Percentiles rank a stretch among this genome's conserved stretches.
These are phyloP conservation scores for Podaxis sp. DNA, from an alignment of 768 basidiomycete genomes.

Conservation along the genomic window DNA sequence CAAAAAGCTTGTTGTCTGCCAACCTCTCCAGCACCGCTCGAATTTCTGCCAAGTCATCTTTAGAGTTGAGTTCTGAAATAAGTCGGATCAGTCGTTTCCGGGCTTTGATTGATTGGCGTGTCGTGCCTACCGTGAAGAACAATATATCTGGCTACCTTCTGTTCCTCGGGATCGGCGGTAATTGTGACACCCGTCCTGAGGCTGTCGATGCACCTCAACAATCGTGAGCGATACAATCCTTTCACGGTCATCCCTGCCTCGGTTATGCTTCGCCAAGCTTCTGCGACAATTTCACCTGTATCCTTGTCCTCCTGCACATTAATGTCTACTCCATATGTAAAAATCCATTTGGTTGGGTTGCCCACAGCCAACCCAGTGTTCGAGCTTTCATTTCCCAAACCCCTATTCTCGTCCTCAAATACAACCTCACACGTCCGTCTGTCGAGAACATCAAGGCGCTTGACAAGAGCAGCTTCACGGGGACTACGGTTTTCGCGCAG, in stretches of 20 bases:
- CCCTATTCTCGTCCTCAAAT: constrained; percentile 1
- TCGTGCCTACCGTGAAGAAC: constrained; percentile 39
- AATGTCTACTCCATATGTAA: constrained; percentile 17
- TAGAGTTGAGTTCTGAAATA: constrained; percentile 4
- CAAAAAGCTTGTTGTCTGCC: constrained; percentile 14
- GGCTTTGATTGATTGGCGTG: background rate
- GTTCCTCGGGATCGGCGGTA: constrained; percentile 27
- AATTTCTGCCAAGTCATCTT: background rate
- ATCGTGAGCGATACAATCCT: constrained; percentile 41
- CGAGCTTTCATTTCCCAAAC: background rate
- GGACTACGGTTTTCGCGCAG: constrained; percentile 44
- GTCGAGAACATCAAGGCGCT: constrained; percentile 42
- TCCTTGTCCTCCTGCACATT: constrained; percentile 13
- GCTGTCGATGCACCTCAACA: constrained; percentile 41
- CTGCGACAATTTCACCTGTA: background rate
- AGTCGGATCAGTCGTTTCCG: constrained; percentile 1
- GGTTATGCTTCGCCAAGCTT: background rate
- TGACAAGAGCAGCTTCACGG: constrained; percentile 41
- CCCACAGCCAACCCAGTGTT: constrained; percentile 20
- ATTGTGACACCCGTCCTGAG: constrained; percentile 33
- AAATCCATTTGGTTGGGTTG: constrained; percentile 19
- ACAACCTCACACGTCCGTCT: constrained; percentile 38
- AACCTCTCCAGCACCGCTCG: background rate
- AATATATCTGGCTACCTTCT: constrained; percentile 35
- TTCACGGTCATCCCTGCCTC: constrained; percentile 12